A percentile compares a stretch with the other conserved stretches of the same genome.
phyloP scores from a whole-genome alignment of 352 stramenopile species.

The Albugo candida region DNA sequence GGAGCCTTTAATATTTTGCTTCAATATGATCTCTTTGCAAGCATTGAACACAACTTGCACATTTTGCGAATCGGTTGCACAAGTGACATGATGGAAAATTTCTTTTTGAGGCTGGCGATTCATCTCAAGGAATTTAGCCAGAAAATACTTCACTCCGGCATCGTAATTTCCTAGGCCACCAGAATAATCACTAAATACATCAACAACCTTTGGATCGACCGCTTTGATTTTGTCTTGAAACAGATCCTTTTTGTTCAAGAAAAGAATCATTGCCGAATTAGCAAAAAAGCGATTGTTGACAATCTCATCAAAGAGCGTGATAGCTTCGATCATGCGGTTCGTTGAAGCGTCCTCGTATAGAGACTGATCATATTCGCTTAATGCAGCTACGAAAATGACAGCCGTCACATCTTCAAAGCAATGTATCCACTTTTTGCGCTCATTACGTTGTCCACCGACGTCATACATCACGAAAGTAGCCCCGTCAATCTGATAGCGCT shows the following conservation, averaged over 20 bases:
- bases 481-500: conserved; percentile 88
- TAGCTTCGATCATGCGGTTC: conserved; percentile 90
- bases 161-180: conserved; percentile 74
- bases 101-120: conserved; percentile 83
- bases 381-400: conserved; percentile 91
- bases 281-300: conserved; percentile 89
- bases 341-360: conserved; percentile 87
- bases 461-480: conserved; percentile 96
- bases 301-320: conserved; percentile 91
- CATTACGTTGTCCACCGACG: conserved; percentile 90
- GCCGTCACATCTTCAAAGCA: conserved; percentile 93
- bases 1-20: conserved; percentile 84
- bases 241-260: conserved; percentile 95
- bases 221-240: conserved; percentile 94
- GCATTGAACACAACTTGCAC: conserved; percentile 92
- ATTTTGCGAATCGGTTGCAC: conserved; percentile 93
- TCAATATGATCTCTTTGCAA: conserved; percentile 92
- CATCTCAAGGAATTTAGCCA: conserved; percentile 88
- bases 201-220: conserved; percentile 79
- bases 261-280: conserved; percentile 89
- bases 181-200: conserved; percentile 83
- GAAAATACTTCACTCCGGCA: conserved; percentile 77
- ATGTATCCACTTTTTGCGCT: conserved; percentile 96
- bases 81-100: conserved; percentile 92
- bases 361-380: conserved; percentile 90